Evolutionary conservation across 2,329 filamentous ascomycete species (phyloP), one percentile per base, ranked within the genome.

Genomic region (Pseudogymnoascus sp.): DNA sequence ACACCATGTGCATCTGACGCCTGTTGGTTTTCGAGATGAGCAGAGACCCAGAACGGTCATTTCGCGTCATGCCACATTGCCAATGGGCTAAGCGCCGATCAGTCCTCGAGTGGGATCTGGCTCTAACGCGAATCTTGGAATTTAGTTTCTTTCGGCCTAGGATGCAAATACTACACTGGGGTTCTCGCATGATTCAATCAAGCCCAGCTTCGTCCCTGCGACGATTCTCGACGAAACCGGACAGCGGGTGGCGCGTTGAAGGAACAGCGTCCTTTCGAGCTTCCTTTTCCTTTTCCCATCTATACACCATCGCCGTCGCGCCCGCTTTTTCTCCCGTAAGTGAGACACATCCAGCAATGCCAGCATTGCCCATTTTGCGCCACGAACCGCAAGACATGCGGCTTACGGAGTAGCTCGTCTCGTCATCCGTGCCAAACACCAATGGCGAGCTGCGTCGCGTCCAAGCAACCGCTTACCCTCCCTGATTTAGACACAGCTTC

Each of bases 381-480:
- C 49, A 55, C 49, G 49, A 33, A 55, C 49, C 49, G 49, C 49
- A 55, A 55, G 28, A 55, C 49, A 55, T 55, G 49, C 49, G 28
- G 49, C 49, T 55, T 55, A 55, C 28, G 28, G 49, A 18, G 49
- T 55, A 55, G 49, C 49, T 55, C 28, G 49, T 55, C 49, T 55
- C 28, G 28, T 35, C 25, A 55, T 55, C 5, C 49, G 49, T 55
- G 49, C 28, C 49, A 55, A 33, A 55, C 28, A 55, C 49, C 49
- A 55, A 55, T 55, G 49, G 49, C 12, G 49, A 55, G 49, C 49
- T 55, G 28, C 49, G 49, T 28, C 49, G 28, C 49, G 49, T 55
- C 49, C 49, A 55, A 55, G 49, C 49, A 55, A 55, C 49, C 49
- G 49, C 49, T 55, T 55, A 35, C 49, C 49, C 49, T 55, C 49